Base-by-base conservation (phyloP, 2,329 filamentous ascomycete species). In the Harringtonia lauricola region DNA sequence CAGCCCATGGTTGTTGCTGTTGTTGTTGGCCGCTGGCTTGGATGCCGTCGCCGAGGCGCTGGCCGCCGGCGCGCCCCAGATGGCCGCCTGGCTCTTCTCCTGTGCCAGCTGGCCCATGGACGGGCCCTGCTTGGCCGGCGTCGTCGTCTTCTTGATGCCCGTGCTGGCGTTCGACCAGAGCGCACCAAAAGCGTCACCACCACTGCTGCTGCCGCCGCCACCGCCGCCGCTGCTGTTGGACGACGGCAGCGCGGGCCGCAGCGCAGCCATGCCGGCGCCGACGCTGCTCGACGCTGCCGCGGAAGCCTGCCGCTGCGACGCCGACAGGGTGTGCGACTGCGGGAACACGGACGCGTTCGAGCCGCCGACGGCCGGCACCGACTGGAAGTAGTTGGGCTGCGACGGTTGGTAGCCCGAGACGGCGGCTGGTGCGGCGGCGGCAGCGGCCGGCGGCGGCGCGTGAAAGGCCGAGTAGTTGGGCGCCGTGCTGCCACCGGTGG, bases 101-200 rank as follows among this genome's bases (percentile, higher is more conserved):
- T 95, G 95, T n/a, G 89, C 90, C 42, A 98, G 78, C 61, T 94
- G 89, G 26, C 88, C 89, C 65, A 98, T 75, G 44, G 89, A 89
- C 46, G 81, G 83, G 1, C 84, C 84, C 46, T 80, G 81, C 1
- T 83, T 83, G 43, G 72, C 67, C 10, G 73, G 69, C 2, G 12
- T 19, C 21, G 79, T 74, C 1, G 73, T 64, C 66, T 92, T 94
- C 69, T 88, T 88, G 51, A 88, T 74, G 38, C 81, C 80, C 12
- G 74, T 74, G 50, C 80, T 86, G 24, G 81, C 81, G 51, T 77
- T 79, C 47, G 82, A 82, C 78, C 94, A 94, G 29, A 98, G 71
- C 18, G 81, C 84, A 14, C 88, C 89, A 55, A 98, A 98, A 1
- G 85, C 90, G 61, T 98, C 92, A 17, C 83, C 83, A 2, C 82